Evolutionary conservation across 345 rosid genomes (phyloP).

Genomic region (Physaria fendleri): DNA sequence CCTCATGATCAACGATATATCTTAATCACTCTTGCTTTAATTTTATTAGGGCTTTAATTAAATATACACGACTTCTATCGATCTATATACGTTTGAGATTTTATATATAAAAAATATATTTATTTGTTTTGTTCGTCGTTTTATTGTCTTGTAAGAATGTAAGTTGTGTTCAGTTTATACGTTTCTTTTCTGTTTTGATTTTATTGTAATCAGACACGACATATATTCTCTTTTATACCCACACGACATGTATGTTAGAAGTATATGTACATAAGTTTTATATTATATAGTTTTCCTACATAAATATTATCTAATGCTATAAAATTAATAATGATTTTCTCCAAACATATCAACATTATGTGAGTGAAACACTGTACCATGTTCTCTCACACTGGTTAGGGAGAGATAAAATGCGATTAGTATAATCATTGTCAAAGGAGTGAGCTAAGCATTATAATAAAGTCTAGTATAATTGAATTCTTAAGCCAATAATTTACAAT

Average conservation of each 20-base stretch:
- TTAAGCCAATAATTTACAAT: too few species aligned
- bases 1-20: constrained; percentile 24
- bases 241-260: neutral
- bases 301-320: neutral
- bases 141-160: too few species aligned
- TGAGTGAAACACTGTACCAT: too few species aligned
- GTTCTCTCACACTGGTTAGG: too few species aligned
- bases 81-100: neutral
- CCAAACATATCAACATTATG: too few species aligned
- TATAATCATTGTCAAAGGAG: too few species aligned
- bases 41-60: constrained; percentile 3
- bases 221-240: too few species aligned
- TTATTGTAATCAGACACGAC: constrained; percentile 14
- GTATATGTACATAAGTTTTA: neutral
- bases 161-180: neutral
- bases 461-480: too few species aligned
- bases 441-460: too few species aligned
- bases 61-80: neutral
- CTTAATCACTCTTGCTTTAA: constrained; percentile 12
- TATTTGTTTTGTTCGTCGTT: constrained; percentile 12
- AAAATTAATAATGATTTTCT: too few species aligned
- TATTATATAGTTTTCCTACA: neutral
- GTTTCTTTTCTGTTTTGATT: neutral
- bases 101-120: neutral
- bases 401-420: too few species aligned